A percentile compares a stretch with the other conserved stretches of the same genome.
These are phyloP conservation scores for Dioscorea alata DNA, from an alignment of 106 monocot genomes.

Conservation along the genomic window DNA sequence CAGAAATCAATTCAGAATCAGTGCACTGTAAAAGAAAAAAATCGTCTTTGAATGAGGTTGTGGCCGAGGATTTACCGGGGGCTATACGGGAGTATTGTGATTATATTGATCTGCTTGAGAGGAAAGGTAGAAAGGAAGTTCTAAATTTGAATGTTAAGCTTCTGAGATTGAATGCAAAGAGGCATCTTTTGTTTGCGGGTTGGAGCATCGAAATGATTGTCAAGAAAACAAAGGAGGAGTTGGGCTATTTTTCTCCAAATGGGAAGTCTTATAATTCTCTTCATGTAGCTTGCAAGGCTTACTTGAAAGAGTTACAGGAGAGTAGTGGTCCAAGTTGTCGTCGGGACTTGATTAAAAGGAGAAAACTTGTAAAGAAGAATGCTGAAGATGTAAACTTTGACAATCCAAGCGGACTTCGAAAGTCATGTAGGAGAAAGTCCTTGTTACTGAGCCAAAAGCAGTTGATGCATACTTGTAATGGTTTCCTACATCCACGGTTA, in stretches of 20 bases:
- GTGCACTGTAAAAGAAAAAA: neutral
- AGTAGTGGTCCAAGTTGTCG: neutral
- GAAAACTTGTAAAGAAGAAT: conserved; percentile 2
- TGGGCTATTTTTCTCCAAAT: conserved; percentile 37
- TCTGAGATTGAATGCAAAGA: conserved; percentile 31
- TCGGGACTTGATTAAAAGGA: conserved; percentile 1
- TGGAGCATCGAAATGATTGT: conserved; percentile 30
- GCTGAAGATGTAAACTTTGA: neutral
- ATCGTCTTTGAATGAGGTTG: neutral
- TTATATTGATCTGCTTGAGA: conserved; percentile 11
- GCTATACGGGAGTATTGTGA: conserved; percentile 20
- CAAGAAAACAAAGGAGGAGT: conserved; percentile 14
- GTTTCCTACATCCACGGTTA: conserved; percentile 15
- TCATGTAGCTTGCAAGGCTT: conserved; percentile 36
- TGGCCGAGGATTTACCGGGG: conserved; percentile 21
- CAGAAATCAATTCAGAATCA: neutral
- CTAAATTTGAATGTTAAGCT: neutral
- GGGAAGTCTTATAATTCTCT: conserved; percentile 43
- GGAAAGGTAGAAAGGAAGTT: neutral
- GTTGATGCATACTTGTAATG: conserved; percentile 21
- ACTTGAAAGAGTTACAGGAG: conserved; percentile 11
- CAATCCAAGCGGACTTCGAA: neutral
- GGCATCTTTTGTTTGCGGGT: conserved; percentile 39
- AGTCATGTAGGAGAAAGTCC: conserved; percentile 29
- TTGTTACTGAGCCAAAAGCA: conserved; percentile 42